A percentile compares a stretch with the other conserved stretches of the same genome.
Evolutionary conservation across 805 yeast genomes (phyloP).

Genomic region (Sugiyamaella floridensis): DNA sequence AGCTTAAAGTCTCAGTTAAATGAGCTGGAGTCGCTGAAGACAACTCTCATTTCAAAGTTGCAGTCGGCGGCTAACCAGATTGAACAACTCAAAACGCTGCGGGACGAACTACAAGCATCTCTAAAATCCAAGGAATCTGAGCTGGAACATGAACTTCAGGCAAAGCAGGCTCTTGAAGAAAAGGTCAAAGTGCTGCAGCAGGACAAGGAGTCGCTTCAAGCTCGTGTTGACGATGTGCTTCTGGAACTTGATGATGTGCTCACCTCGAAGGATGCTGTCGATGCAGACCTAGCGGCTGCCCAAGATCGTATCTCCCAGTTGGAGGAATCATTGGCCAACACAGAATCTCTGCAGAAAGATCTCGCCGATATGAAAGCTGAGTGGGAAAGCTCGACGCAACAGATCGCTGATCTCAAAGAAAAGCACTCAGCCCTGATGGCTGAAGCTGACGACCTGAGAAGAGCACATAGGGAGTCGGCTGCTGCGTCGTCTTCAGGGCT

Average conservation of each 20-base stretch:
- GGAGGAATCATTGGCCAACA: slow-evolving; percentile 1
- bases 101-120: not conserved
- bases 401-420: not conserved
- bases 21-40: slow-evolving; percentile 27
- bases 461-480: not conserved
- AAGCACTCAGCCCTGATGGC: not conserved
- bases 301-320: not conserved
- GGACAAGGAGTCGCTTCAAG: slow-evolving; percentile 1
- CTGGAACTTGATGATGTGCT: not conserved
- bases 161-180: slow-evolving; percentile 1
- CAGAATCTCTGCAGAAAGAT: not conserved
- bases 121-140: slow-evolving; percentile 8
- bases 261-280: not conserved
- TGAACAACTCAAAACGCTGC: slow-evolving; percentile 21
- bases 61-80: slow-evolving; percentile 36
- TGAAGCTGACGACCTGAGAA: not conserved
- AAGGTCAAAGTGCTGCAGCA: slow-evolving; percentile 3
- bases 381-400: not conserved
- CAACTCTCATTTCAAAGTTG: slow-evolving; percentile 41
- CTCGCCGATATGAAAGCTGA: not conserved
- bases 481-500: not conserved
- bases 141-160: slow-evolving; percentile 7
- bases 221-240: slow-evolving; percentile 1
- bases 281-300: not conserved
- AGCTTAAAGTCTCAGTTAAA: slow-evolving; percentile 6